phyloP scores from a whole-genome alignment of 768 basidiomycete species.

The Termitomyces sp. region DNA sequence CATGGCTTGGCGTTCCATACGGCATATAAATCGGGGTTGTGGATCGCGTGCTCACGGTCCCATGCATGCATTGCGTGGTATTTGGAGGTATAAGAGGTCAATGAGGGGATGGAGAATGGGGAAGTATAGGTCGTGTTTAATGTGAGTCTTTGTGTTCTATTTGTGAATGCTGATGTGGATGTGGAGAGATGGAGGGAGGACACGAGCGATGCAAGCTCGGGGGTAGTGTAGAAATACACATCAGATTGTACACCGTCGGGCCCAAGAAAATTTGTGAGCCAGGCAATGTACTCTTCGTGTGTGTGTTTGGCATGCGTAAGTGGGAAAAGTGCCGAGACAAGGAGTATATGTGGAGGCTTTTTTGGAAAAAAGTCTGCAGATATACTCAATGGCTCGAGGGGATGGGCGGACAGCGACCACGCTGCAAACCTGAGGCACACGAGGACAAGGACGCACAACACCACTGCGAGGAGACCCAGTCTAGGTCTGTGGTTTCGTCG shows the following conservation, averaged over 20 bases:
- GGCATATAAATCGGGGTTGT: slow-evolving; percentile 46
- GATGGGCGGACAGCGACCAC: background rate
- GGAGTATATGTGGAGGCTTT: slow-evolving; percentile 28
- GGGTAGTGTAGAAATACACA: slow-evolving; percentile 49
- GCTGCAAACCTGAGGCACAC: background rate
- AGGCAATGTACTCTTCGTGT: slow-evolving; percentile 33
- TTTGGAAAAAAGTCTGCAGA: background rate
- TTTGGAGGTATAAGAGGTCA: slow-evolving; percentile 21
- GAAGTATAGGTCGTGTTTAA: slow-evolving; percentile 26
- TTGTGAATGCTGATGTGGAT: background rate
- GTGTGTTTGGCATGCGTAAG: slow-evolving; percentile 45
- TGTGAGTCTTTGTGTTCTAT: slow-evolving; percentile 1
- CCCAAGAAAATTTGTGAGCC: slow-evolving; percentile 40
- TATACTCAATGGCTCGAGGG: background rate
- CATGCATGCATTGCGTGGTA: slow-evolving; percentile 37
- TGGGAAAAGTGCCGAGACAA: slow-evolving; percentile 52
- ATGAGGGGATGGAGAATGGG: slow-evolving; percentile 43
- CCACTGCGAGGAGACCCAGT: background rate
- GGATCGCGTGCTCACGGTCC: slow-evolving; percentile 37
- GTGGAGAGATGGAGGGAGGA: slow-evolving; percentile 8
- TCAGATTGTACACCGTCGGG: slow-evolving; percentile 32
- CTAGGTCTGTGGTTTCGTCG: background rate
- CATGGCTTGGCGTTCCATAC: slow-evolving; percentile 53
- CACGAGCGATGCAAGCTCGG: slow-evolving; percentile 28
- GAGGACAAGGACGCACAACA: background rate